phyloP scores from a whole-genome alignment of 768 basidiomycete genomes.

The Auriscalpium vulgare region DNA sequence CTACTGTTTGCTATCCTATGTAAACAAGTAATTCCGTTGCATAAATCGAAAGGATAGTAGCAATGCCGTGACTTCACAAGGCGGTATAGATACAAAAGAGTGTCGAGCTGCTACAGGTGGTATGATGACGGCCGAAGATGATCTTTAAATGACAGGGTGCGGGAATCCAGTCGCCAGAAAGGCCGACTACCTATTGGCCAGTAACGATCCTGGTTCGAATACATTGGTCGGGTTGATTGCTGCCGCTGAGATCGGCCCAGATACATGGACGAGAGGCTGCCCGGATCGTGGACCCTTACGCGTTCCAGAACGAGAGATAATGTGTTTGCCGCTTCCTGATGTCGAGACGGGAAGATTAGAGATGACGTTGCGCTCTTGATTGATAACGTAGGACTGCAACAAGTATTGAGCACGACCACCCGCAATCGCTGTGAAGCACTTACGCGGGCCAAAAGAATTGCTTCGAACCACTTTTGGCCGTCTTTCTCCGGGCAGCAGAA shows the following conservation, averaged over 20 bases:
- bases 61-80: too few species aligned
- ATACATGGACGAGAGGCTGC: conserved; percentile 41
- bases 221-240: conserved; percentile 28
- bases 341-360: conserved; percentile 30
- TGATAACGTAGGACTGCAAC: conserved; percentile 68
- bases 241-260: conserved; percentile 30
- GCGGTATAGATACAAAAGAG: too few species aligned
- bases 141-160: too few species aligned
- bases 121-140: too few species aligned
- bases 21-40: too few species aligned
- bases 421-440: conserved; percentile 22
- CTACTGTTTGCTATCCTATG: too few species aligned
- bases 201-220: conserved; percentile 72
- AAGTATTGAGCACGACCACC: not conserved
- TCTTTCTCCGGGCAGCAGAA: conserved; percentile 74
- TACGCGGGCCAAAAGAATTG: conserved; percentile 75
- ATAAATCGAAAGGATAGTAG: too few species aligned
- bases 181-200: conserved; percentile 40
- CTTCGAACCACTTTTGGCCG: conserved; percentile 72
- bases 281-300: conserved; percentile 30
- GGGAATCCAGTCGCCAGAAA: not conserved
- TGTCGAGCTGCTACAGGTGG: too few species aligned
- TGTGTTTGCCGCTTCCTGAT: conserved; percentile 20
- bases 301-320: conserved; percentile 29
- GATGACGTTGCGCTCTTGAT: conserved; percentile 71